Evolutionary conservation across 129 eudicot genomes (phyloP), one percentile per base, ranked within the genome.

Genomic region (Helianthus annuus): DNA sequence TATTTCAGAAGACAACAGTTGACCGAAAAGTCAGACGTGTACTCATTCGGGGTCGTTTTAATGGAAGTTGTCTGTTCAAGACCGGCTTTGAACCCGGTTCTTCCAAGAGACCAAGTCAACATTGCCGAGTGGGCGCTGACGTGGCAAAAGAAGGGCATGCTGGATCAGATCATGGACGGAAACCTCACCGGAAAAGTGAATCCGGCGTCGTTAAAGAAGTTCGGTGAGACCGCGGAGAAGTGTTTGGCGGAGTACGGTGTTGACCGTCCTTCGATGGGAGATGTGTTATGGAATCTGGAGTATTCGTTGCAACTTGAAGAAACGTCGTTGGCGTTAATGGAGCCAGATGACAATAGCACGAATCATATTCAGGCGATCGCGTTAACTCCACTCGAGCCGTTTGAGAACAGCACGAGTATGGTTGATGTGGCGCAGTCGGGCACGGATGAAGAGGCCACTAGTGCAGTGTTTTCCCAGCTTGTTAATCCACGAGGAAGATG

Each of bases 101-200:
- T 90, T 71, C 96, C 97, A 14, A 83, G 97, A 46, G 98, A 87
- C 12, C 91, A 90, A 79, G 87, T 90, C 51, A 90, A 87, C 72
- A 87, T 90, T 36, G 97, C 97, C 0, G 97, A 90, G 65, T 90
- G 97, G 97, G 97, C 97, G 10, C 67, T 87, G 91, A 38, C 68
- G 13, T 85, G 91, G 94, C 97, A 90, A 76, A 76, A 81, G 62
- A 73, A 90, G 72, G 83, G 80, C 4, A 73, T 80, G 51, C 79
- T 90, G 24, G 91, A 90, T 40, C 87, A 76, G 32, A 90, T 90
- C 6, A 74, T 87, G 48, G 97, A 90, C 15, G 75, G 68, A 1
- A 46, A 55, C 1, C 94, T 90, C 4, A 66, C 48, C 14, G 94
- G 89, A 13, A 67, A 74, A 57, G 83, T 77, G 61, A 83, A 73